Evolutionary conservation across 352 stramenopile species (phyloP).

Genomic region (Phytophthora boehmeriae): DNA sequence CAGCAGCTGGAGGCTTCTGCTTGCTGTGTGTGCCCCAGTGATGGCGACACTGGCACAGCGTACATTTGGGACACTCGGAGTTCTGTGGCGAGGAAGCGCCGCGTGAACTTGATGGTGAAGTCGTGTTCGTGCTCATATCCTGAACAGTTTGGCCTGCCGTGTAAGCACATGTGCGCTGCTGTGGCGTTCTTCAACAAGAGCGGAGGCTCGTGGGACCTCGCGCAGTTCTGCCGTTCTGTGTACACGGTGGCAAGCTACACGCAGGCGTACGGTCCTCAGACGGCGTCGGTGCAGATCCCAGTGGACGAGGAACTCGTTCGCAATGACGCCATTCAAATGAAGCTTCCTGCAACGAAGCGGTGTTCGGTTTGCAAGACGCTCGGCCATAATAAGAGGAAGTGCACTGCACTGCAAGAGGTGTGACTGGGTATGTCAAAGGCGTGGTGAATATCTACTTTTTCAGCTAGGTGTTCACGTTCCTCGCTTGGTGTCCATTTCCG

Average conservation of each 20-base stretch:
- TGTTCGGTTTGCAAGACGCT: constrained; percentile 52
- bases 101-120: constrained; percentile 38
- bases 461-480: too few species aligned
- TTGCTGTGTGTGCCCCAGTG: constrained; percentile 49
- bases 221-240: constrained; percentile 36
- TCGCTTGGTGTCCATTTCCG: background rate
- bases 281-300: constrained; percentile 42
- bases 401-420: constrained; percentile 20
- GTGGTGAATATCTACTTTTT: too few species aligned
- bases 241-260: constrained; percentile 39
- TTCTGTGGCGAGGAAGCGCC: constrained; percentile 39
- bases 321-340: constrained; percentile 45
- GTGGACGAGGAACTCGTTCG: constrained; percentile 54
- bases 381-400: constrained; percentile 52
- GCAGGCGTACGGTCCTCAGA: constrained; percentile 33
- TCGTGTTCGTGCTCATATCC: constrained; percentile 44
- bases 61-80: constrained; percentile 44
- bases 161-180: constrained; percentile 47
- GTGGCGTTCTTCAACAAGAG: constrained; percentile 47
- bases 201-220: constrained; percentile 37
- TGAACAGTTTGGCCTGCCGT: constrained; percentile 43
- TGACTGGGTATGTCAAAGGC: constrained; percentile 5
- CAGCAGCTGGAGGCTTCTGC: constrained; percentile 35
- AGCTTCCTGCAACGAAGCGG: constrained; percentile 30
- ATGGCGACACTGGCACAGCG: constrained; percentile 40